A percentile compares a stretch with the other conserved stretches of the same genome.
Conservation (phyloP, 257 asterid species). For the Solanum pimpinellifolium region DNA sequence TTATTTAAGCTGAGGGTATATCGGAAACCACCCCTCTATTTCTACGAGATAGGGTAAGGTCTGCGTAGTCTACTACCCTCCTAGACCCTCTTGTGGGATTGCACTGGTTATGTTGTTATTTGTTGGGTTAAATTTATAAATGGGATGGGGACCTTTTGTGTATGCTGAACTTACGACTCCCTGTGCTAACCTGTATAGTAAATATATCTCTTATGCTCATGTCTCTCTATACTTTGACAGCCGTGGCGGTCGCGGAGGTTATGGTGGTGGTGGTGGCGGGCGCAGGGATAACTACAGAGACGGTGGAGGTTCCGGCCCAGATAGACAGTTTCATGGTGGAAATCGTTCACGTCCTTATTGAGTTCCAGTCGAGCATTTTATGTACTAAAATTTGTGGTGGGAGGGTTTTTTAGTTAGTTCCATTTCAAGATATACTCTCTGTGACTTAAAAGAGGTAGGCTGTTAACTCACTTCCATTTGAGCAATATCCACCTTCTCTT, state of each 20-base stretch:
- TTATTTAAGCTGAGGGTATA: neutral
- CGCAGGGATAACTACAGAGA: constrained; percentile 83
- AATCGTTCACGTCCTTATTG: constrained; percentile 94
- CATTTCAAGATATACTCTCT: constrained; percentile 57
- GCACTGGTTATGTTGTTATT: neutral
- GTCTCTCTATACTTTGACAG: constrained; percentile 9
- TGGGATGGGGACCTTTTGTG: neutral
- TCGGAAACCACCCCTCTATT: neutral
- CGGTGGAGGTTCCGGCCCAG: constrained; percentile 91
- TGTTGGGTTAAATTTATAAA: neutral
- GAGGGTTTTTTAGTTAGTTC: constrained; percentile 56
- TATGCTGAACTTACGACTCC: neutral
- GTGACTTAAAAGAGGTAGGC: constrained; percentile 81
- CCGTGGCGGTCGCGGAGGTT: constrained; percentile 92
- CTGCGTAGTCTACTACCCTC: neutral
- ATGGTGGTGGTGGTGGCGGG: constrained; percentile 31
- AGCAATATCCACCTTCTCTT: constrained; percentile 41
- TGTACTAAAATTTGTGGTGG: constrained; percentile 72
- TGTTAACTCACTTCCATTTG: constrained; percentile 28
- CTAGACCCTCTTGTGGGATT: neutral
- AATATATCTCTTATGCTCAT: neutral
- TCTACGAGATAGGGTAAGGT: neutral
- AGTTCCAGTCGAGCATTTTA: constrained; percentile 26
- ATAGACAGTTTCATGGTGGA: constrained; percentile 82
- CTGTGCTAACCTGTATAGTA: neutral